Evolutionary conservation across 176 grass and related monocot genomes (phyloP).

Genomic region (Triticum urartu): DNA sequence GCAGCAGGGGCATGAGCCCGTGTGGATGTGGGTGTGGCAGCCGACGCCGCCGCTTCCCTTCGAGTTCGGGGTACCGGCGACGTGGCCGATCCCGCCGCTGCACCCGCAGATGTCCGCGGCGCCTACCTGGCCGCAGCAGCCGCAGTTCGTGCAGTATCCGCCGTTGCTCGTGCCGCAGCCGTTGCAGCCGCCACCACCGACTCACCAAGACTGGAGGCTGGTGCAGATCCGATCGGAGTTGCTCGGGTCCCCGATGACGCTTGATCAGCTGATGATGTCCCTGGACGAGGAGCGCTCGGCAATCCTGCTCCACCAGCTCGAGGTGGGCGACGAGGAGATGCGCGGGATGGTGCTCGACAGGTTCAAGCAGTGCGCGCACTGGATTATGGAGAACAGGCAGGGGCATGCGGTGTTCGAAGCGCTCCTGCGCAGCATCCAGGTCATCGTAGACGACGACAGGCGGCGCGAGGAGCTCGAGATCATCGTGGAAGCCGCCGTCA

Average conservation of each 20-base stretch:
- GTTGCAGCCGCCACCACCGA: background rate
- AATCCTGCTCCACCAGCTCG: background rate
- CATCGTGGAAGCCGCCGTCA: too few relatives aligned
- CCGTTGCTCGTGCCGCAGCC: too few relatives aligned
- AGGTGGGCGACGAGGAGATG: background rate
- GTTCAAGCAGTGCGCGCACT: background rate
- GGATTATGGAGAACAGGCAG: background rate
- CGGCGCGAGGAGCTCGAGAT: background rate
- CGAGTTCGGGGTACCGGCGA: too few relatives aligned
- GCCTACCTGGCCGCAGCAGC: too few relatives aligned
- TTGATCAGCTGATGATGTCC: background rate
- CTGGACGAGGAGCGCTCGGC: too few relatives aligned
- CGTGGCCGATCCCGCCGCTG: too few relatives aligned
- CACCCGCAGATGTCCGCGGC: background rate
- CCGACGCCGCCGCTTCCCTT: too few relatives aligned
- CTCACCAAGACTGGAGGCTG: background rate
- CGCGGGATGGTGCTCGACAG: slow-evolving; percentile 11
- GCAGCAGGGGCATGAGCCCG: background rate
- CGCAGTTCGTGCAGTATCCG: too few relatives aligned
- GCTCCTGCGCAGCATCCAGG: background rate
- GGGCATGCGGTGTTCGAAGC: background rate
- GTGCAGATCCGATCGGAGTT: background rate
- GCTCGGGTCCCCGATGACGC: too few relatives aligned
- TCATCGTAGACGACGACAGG: background rate
- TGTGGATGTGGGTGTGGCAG: too few relatives aligned